Evolutionary conservation across 106 monocot genomes (phyloP), one percentile per base, ranked within the genome.

Genomic region (Amphibolis antarctica): DNA sequence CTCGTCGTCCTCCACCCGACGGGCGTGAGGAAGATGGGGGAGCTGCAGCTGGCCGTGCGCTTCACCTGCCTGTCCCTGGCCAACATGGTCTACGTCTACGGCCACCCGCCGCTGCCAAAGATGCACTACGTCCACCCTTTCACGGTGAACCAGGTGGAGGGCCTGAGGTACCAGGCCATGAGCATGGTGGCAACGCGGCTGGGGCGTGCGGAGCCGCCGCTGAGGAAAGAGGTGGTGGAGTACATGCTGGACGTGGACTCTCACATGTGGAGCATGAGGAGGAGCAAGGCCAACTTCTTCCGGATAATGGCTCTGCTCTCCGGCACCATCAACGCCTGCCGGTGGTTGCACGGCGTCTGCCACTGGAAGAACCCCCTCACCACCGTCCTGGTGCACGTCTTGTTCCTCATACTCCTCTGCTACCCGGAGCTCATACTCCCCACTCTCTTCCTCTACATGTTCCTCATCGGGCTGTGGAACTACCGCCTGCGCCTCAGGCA

Each of bases 261-360:
- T 42, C 83, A 83, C 68, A 76, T 80, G 78, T 88, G 88, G 88
- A 88, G 88, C 78, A 88, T 88, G 88, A 67, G 88, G 55, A 67
- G 83, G 59, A 83, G 88, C 78, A 88, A 83, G 69, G 88, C 83
- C n/a, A 83, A 84, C 67, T 88, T 88, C 60, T 88, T 76, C 42
- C 71, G 88, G 18, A 71, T 88, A 53, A 78, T 83, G 78, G 55
- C 75, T 1, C 71, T 81, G 42, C 59, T 88, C 18, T 70, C 75
- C 5, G 81, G 83, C 2, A 17, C 62, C n/a, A 71, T 83, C 43
- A 60, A 50, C 19, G 25, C 70, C 22, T 45, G 62, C 5, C 52
- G 42, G 26, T 88, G 88, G 88, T 73, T 88, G 60, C 65, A 74
- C 36, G 75, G 74, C 13, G 77, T 88, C 19, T 76, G 80, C 64